A percentile compares a stretch with the other conserved stretches of the same genome.
phyloP scores from a whole-genome alignment of 805 yeast species.

The Ascoidea rubescens region DNA sequence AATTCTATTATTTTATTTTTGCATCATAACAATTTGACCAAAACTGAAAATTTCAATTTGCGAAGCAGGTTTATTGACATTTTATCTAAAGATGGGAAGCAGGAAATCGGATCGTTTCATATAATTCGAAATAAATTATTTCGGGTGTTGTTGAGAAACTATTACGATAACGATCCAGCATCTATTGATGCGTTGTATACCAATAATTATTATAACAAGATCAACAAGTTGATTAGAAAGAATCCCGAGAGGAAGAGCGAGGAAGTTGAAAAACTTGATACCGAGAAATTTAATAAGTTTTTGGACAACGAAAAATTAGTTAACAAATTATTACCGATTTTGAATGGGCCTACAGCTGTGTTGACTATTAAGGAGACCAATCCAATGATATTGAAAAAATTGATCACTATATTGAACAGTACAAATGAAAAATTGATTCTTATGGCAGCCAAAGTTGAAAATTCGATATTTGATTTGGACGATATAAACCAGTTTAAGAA shows the following conservation, averaged over 20 bases:
- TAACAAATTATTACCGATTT: conserved; percentile 60
- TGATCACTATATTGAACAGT: conserved; percentile 38
- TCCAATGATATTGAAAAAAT: conserved; percentile 51
- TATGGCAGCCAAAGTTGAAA: conserved; percentile 76
- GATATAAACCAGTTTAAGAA: conserved; percentile 53
- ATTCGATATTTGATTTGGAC: conserved; percentile 33
- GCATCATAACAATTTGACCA: conserved; percentile 74
- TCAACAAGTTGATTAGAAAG: too few species aligned
- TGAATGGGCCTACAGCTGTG: conserved; percentile 79
- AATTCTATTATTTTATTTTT: conserved; percentile 62
- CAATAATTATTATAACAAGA: conserved; percentile 5
- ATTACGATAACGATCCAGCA: conserved; percentile 64
- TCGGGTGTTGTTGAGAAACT: conserved; percentile 62
- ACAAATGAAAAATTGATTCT: conserved; percentile 58
- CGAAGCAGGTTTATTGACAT: conserved; percentile 45
- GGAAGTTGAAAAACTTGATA: too few species aligned
- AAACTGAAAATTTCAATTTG: conserved; percentile 49
- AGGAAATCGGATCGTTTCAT: conserved; percentile 35
- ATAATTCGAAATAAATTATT: conserved; percentile 59
- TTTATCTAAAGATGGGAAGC: conserved; percentile 22
- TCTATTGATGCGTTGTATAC: conserved; percentile 32
- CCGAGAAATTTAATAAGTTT: conserved; percentile 13
- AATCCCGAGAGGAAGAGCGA: background rate
- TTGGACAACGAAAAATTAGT: conserved; percentile 23
- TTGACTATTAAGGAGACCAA: conserved; percentile 54